Conservation (phyloP, 164 flowering plant genomes). For the Protea cynaroides region DNA sequence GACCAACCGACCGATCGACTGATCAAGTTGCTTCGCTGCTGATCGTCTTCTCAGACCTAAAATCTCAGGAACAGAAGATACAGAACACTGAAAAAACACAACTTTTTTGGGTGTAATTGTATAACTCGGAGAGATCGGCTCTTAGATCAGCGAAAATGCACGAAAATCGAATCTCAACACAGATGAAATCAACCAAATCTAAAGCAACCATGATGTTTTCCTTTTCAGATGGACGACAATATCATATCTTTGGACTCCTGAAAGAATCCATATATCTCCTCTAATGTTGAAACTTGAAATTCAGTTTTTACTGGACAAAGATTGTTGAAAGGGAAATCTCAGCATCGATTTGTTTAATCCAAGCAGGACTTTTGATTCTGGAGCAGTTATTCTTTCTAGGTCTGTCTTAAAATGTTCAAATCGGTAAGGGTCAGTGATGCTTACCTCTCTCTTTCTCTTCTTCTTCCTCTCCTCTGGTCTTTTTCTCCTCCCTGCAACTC, state of each 20-base stretch:
- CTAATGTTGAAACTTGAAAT: slow-evolving; percentile 5
- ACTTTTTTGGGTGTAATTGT: not conserved
- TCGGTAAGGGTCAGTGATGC: no score
- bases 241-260: slow-evolving; percentile 2
- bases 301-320: not conserved
- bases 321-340: slow-evolving; percentile 5
- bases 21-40: not conserved
- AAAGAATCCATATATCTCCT: not conserved
- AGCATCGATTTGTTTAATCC: slow-evolving; percentile 4
- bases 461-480: no score
- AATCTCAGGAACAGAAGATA: slow-evolving; percentile 6
- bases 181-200: slow-evolving; percentile 19
- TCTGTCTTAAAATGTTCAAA: slow-evolving; percentile 39
- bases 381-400: not conserved
- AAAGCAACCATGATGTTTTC: slow-evolving; percentile 4
- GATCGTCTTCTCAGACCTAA: slow-evolving; percentile 7
- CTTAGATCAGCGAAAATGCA: slow-evolving; percentile 1
- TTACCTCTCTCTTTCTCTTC: no score
- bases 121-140: slow-evolving; percentile 3
- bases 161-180: slow-evolving; percentile 5
- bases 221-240: slow-evolving; percentile 4
- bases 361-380: slow-evolving; percentile 3
- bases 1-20: not conserved
- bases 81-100: not conserved
- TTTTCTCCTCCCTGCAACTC: no score